Evolutionary conservation across 805 yeast species (phyloP), one percentile per base, ranked within the genome.

Genomic region (Lipomyces spencermartinsiae): DNA sequence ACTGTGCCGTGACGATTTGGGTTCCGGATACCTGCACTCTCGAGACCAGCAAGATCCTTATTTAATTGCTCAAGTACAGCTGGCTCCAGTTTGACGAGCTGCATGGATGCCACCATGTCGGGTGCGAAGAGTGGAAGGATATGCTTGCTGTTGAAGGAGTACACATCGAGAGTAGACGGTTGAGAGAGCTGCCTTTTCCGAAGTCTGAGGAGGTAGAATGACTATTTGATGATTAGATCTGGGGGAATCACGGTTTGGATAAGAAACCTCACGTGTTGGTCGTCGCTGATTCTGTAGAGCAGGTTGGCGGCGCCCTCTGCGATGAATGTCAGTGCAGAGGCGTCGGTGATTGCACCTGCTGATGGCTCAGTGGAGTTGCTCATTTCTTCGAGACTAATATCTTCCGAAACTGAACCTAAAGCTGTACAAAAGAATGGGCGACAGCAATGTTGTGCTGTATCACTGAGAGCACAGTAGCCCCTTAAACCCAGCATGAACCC

Each of bases 241-340:
- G 12, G 4, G 56, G 34, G 29, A 25, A 53, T 53, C 9, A 25
- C 22, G n/a, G n/a, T 53, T 10, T 7, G 34, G 16, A 10, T 16
- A 53, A 25, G n/a, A n/a, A 22, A 25, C 34, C 69, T 33, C 31
- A 63, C 68, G 51, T 55, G 46, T n/a, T 8, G 25, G 3, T 59
- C 55, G 39, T 63, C 61, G 9, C 57, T 14, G 61, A 56, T 54
- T 33, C 59, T 43, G 61, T 65, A 69, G 29, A 69, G 19, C 14
- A 69, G 39, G 46, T 69, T 69, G 12, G 73, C 73, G 6, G 71
- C 73, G 3, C 73, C 73, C 57, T 69, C 73, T 1, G 71, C 69
- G 8, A 68, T 25, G 34, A 65, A 69, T 37, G 10, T 14, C 35
- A 68, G 39, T 14, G 39, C 33, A 34, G 49, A n/a, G 3, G 57